phyloP scores from a whole-genome alignment of 345 rosid genomes.

The Clarkia xantiana region DNA sequence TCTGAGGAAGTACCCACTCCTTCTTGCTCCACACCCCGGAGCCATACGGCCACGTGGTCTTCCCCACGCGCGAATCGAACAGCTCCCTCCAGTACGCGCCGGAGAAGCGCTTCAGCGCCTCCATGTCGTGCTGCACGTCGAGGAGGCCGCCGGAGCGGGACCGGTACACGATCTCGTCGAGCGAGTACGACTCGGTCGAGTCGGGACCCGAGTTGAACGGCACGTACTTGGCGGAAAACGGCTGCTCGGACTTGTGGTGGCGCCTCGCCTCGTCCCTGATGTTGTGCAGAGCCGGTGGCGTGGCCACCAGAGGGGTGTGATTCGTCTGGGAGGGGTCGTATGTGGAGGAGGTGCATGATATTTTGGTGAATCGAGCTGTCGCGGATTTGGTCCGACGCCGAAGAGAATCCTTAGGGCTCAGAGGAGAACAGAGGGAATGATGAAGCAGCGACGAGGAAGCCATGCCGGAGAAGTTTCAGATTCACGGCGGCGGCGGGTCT shows the following conservation, averaged over 20 bases:
- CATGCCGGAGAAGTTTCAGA: slow-evolving; percentile 1
- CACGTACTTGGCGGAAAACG: slow-evolving; percentile 60
- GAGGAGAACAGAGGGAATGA: slow-evolving; percentile 3
- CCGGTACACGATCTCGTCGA: slow-evolving; percentile 79
- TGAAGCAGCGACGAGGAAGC: slow-evolving; percentile 7
- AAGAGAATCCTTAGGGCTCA: background rate
- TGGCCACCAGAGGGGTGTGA: slow-evolving; percentile 17
- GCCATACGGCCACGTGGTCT: slow-evolving; percentile 75
- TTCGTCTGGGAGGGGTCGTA: slow-evolving; percentile 12
- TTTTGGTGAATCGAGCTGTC: background rate
- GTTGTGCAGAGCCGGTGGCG: slow-evolving; percentile 18
- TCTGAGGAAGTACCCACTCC: slow-evolving; percentile 86
- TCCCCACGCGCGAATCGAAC: slow-evolving; percentile 79
- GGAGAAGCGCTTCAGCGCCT: slow-evolving; percentile 45
- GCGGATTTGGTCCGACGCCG: background rate
- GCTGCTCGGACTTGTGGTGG: slow-evolving; percentile 30
- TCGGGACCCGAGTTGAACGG: slow-evolving; percentile 48
- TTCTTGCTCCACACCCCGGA: slow-evolving; percentile 92
- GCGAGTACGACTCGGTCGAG: slow-evolving; percentile 55
- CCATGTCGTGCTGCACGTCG: slow-evolving; percentile 74
- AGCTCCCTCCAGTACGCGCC: slow-evolving; percentile 67
- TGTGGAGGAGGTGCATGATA: slow-evolving; percentile 15
- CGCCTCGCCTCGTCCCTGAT: slow-evolving; percentile 69
- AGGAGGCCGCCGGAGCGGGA: slow-evolving; percentile 72
- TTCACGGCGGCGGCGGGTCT: background rate